Percentiles rank a stretch among this genome's conserved stretches.
These are phyloP conservation scores for Rhodotorula sp. DNA, from an alignment of 1,284 basidiomycete species.

Conservation along the genomic window DNA sequence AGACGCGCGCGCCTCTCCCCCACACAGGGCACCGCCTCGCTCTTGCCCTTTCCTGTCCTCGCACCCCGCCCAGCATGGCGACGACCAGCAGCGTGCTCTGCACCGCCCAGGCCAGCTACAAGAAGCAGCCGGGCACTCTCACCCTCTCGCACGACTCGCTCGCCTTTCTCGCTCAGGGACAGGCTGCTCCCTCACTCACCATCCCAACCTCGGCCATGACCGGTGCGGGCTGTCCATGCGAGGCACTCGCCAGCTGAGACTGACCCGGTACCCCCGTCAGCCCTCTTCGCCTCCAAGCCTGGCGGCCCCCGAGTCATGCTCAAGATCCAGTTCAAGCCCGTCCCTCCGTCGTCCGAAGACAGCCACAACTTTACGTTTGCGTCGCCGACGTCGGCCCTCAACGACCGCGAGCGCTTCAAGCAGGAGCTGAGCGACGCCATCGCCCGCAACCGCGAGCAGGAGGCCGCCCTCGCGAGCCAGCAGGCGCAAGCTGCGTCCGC, in stretches of 20 bases:
- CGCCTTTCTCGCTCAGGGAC: slow-evolving; percentile 63
- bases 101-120: slow-evolving; percentile 69
- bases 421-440: slow-evolving; percentile 71
- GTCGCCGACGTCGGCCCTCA: slow-evolving; percentile 60
- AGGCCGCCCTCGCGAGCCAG: slow-evolving; percentile 29
- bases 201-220: slow-evolving; percentile 58
- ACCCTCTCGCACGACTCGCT: slow-evolving; percentile 67
- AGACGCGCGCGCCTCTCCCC: too few relatives aligned
- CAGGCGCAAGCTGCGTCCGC: not conserved
- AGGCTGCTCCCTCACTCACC: slow-evolving; percentile 62
- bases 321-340: slow-evolving; percentile 58
- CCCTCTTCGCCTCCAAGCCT: slow-evolving; percentile 77
- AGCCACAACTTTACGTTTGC: slow-evolving; percentile 75
- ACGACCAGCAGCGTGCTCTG: not conserved
- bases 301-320: slow-evolving; percentile 71
- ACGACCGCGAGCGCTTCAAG: slow-evolving; percentile 75
- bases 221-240: slow-evolving; percentile 56
- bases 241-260: not conserved
- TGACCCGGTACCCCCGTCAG: slow-evolving; percentile 50
- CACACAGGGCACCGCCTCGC: not conserved
- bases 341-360: slow-evolving; percentile 53
- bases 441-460: slow-evolving; percentile 58
- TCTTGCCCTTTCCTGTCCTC: not conserved
- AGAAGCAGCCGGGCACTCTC: slow-evolving; percentile 70
- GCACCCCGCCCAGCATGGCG: not conserved